phyloP scores from a whole-genome alignment of 2,329 filamentous ascomycete species.

The Lasiodiplodia gonubiensis region DNA sequence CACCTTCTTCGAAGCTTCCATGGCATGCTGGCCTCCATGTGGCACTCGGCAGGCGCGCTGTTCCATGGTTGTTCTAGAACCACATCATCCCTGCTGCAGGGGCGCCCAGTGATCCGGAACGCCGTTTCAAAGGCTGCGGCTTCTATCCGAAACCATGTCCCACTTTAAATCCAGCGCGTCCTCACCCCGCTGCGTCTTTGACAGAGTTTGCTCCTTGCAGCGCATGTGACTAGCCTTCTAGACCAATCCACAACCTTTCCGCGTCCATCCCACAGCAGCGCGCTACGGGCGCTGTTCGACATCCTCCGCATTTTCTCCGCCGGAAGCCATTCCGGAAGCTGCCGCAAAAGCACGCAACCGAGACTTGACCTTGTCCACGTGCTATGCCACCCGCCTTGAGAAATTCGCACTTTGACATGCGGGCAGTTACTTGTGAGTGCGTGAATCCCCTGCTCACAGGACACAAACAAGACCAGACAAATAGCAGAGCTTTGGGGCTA shows the following conservation, averaged over 20 bases:
- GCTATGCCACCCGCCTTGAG: not conserved
- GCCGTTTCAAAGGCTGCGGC: slow-evolving; percentile 10
- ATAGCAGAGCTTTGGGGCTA: not conserved
- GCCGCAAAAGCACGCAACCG: too few species aligned
- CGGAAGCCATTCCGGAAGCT: not conserved
- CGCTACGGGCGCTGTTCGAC: not conserved
- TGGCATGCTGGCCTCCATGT: slow-evolving; percentile 2
- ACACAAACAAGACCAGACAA: too few species aligned
- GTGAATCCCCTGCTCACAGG: not conserved
- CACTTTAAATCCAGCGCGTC: slow-evolving; percentile 15
- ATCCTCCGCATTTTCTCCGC: not conserved
- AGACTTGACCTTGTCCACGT: not conserved
- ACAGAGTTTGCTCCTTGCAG: not conserved
- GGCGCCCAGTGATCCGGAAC: slow-evolving; percentile 19
- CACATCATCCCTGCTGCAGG: slow-evolving; percentile 7
- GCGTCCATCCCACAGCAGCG: not conserved
- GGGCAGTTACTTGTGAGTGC: not conserved
- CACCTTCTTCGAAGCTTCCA: not conserved
- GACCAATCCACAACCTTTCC: not conserved
- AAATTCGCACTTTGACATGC: not conserved
- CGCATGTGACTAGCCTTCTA: not conserved
- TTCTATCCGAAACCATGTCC: slow-evolving; percentile 24
- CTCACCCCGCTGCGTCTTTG: slow-evolving; percentile 5
- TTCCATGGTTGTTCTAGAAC: slow-evolving; percentile 21
- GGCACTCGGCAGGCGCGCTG: slow-evolving; percentile 4